Percentiles rank a stretch among this genome's conserved stretches.
Conservation (phyloP, 208 protist species). For the Leptomonas seymouri region DNA sequence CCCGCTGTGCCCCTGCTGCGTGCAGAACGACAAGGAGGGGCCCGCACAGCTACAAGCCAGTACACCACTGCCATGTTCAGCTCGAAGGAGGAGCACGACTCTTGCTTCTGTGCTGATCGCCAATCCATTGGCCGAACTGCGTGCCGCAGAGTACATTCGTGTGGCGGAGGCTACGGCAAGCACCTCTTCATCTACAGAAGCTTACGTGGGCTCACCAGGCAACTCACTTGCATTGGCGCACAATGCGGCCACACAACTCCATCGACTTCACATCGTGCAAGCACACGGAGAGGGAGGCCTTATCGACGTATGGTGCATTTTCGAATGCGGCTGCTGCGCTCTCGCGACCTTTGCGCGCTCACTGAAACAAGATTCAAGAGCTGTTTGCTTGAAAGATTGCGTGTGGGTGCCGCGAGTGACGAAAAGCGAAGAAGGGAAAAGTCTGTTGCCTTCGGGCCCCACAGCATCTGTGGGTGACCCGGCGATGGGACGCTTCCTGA, state of each 20-base stretch:
- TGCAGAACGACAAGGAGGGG: background rate
- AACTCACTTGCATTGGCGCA: background rate
- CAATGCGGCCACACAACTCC: background rate
- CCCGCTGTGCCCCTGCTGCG: background rate
- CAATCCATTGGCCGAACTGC: background rate
- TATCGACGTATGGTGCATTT: conserved; percentile 23
- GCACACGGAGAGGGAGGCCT: background rate
- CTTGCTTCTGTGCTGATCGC: background rate
- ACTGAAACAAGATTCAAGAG: background rate
- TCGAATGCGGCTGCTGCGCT: conserved; percentile 24
- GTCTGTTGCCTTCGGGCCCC: background rate
- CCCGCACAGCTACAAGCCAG: background rate
- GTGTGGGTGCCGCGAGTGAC: background rate
- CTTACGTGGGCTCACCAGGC: background rate
- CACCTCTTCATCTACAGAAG: background rate
- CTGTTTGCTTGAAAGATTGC: background rate
- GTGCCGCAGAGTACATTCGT: background rate
- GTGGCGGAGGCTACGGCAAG: background rate
- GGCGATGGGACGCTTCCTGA: background rate
- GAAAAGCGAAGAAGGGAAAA: background rate
- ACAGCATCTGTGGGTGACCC: background rate
- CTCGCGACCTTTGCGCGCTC: conserved; percentile 19
- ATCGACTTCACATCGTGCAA: conserved; percentile 9
- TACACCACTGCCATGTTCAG: background rate
- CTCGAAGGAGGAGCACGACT: background rate